Evolutionary conservation across 768 basidiomycete genomes (phyloP), one percentile per base, ranked within the genome.

Genomic region (Leccinum variicolor): DNA sequence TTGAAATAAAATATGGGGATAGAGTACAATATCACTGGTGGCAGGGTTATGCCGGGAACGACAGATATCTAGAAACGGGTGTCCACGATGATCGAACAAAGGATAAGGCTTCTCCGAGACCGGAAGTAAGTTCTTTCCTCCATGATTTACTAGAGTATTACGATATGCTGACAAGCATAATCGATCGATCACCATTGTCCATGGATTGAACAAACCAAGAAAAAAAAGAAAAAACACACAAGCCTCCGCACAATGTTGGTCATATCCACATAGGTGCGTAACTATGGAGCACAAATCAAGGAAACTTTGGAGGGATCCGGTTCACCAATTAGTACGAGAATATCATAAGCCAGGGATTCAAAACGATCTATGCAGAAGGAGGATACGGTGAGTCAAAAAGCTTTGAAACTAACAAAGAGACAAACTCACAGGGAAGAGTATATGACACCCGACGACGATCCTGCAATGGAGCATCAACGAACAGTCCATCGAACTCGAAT

Each of bases 301-400:
- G 45, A 21, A 47, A 25, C n/a, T n/a, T n/a, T n/a, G 46, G 46
- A 25, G 13, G 25, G 10, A 19, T 10, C 17, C 11, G 4, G 3
- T 43, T 43, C 10, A 43, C 41, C 10, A 0, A 51, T 69, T 58
- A 71, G 31, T 81, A 83, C 0, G 85, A 86, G 73, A 93, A 93
- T 55, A 91, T 88, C 87, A 91, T 90, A 53, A 93, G 76, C 87
- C 88, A 91, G 0, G 91, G 92, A 65, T 94, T 94, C 52, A 94
- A 80, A 21, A 92, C 86, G 60, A 95, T 87, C 80, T 88, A 19
- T 9, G 28, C 50, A 39, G 59, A 50, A 2, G 13, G 36, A 57
- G 39, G 62, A 47, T 3, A 25, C 5, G 74, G 62, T 47, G 76
- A 74, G 61, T 4, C 13, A 15, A 79, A 21, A 29, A 57, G 14